Conservation (phyloP, 139 green algal species). For the Chlorella sp. region DNA sequence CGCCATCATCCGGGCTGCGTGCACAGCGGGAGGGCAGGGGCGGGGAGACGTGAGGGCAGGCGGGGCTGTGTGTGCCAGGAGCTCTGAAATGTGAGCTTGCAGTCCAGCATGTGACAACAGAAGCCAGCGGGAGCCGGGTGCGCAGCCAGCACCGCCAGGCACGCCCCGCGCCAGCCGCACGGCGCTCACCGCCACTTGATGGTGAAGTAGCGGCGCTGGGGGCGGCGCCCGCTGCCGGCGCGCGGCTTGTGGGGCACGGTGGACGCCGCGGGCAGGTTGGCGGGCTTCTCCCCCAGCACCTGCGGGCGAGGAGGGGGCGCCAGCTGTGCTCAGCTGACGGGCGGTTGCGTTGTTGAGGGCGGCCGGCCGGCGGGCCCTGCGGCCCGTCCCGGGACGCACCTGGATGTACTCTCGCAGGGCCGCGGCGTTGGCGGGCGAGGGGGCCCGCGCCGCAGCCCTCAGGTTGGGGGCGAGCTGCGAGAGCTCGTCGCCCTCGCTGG, state of each 20-base stretch:
- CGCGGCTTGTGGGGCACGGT: conserved; percentile 22
- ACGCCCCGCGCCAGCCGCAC: not conserved
- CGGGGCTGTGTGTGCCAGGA: no score
- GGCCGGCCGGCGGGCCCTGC: not conserved
- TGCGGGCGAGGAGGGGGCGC: not conserved
- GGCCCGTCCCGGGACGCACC: not conserved
- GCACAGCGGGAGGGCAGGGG: not conserved
- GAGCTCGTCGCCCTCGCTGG: conserved; percentile 25
- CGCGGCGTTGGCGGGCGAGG: conserved; percentile 10
- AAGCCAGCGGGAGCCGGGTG: not conserved
- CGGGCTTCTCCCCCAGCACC: conserved; percentile 9
- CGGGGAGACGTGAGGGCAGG: not conserved
- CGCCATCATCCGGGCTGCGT: not conserved
- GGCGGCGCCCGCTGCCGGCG: conserved; percentile 11
- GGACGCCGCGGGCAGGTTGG: conserved; percentile 3
- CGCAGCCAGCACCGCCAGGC: not conserved
- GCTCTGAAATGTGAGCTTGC: no score
- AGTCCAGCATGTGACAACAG: no score
- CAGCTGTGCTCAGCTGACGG: not conserved
- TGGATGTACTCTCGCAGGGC: conserved; percentile 41
- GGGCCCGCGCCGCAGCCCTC: not conserved
- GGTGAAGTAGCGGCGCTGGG: conserved; percentile 26
- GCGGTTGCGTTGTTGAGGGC: not conserved
- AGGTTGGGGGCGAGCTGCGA: conserved; percentile 29
- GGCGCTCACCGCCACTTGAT: conserved; percentile 25